Evolutionary conservation across 768 basidiomycete genomes (phyloP), one percentile per base, ranked within the genome.

Genomic region (Boletales sp.): DNA sequence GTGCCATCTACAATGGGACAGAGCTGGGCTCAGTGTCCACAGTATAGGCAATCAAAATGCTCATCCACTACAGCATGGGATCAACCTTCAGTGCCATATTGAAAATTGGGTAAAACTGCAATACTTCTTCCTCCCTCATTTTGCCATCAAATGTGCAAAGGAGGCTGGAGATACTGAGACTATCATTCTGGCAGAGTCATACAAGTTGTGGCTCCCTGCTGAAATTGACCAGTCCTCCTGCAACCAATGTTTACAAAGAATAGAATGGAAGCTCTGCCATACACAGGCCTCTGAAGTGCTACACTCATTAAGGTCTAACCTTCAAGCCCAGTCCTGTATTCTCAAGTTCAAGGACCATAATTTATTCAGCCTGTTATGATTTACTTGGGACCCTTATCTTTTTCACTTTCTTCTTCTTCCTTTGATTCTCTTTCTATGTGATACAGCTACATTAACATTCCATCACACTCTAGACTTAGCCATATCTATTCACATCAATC

Each of bases 251-350:
- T 42, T 55, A 9, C 33, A 36, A n/a, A 18, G 28, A 12, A 53
- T 41, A 4, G 55, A 56, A 49, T 45, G 43, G 40, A 38, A 37
- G 15, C 39, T 56, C 3, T 37, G 51, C 6, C 28, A 34, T n/a
- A 39, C 51, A 17, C 51, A 52, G 14, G 55, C 43, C 3, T 43
- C 57, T 31, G 65, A 70, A 38, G 46, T 62, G 0, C 56, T 69
- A 5, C 51, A 57, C 10, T 47, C 46, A 1, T 32, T 68, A 1
- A 53, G 60, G 0, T 48, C 48, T n/a, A 50, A 60, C 8, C 52
- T 68, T 5, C 15, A 51, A 0, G 37, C 37, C 4, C 38, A 43
- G 18, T 44, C 14, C 5, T 46, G 35, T n/a, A 28, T 46, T 5
- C 35, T 46, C 4, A 46, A 46, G 10, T 46, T 28, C 41, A 53